Base-by-base conservation (phyloP, 2,329 filamentous ascomycete genomes). In the Amauroascus niger region DNA sequence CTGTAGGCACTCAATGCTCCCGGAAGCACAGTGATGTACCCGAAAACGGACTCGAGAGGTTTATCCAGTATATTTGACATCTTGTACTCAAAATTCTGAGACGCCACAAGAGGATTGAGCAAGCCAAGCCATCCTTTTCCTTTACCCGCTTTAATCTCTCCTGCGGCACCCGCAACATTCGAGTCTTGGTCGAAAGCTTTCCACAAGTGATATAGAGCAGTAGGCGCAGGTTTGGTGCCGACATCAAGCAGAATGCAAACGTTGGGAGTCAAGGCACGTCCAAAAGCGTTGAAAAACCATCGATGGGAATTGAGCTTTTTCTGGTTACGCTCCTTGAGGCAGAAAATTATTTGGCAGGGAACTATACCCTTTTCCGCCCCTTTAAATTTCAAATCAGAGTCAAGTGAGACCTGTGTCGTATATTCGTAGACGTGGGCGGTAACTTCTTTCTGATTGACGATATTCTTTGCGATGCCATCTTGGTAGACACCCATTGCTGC, bases 21-120 rank as follows among this genome's bases (percentile, higher is more conserved):
- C 0, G 93, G 94, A 59, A 98, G 74, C 62, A 98, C 93, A 5
- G 91, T 97, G 62, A 98, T 98, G 67, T 97, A 98, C 1, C 93
- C 93, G 68, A 98, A 98, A 0, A 95, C 91, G 0, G 88, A 95
- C 69, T 98, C 93, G 1, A 98, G 76, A 0, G 93, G 93, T 70
- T 98, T 98, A 68, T 98, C 93, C 24, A 98, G 77, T 63, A 98
- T 98, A 64, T 98, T 98, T 39, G 89, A 95, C 88, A 98, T 96
- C 71, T 98, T 98, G 76, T 98, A 98, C 74, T 98, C 93, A 61
- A 98, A 98, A 68, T 98, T 98, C 64, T 98, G 93, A 44, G 89
- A 95, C 0, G 93, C 93, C 14, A 98, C 91, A 5, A 98, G 77
- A 0, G 93, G 93, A 64, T 98, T 98, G 44, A 98, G 75, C 14